Percentiles rank a stretch among this genome's conserved stretches.
Conservation (phyloP, 1,284 basidiomycete species). For the Cryptococcus sp. region DNA sequence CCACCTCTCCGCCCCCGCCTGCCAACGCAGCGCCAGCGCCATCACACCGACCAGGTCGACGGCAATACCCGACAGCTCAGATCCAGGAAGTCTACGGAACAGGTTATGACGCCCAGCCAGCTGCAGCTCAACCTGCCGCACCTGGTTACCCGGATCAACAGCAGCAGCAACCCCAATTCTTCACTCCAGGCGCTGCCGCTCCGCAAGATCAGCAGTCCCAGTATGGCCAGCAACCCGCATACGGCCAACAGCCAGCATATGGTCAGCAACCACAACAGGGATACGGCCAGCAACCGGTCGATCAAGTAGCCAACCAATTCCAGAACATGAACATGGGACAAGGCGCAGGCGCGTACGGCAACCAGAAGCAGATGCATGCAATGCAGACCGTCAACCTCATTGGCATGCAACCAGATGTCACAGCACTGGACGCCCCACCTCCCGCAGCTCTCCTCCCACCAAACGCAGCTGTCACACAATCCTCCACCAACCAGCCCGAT, state of each 20-base stretch:
- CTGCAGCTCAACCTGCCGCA: slow-evolving; percentile 54
- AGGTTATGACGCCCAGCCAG: slow-evolving; percentile 35
- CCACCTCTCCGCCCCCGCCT: slow-evolving; percentile 27
- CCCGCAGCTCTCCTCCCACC: slow-evolving; percentile 88
- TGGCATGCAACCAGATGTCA: slow-evolving; percentile 84
- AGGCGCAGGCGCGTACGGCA: slow-evolving; percentile 58
- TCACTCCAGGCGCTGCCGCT: slow-evolving; percentile 73
- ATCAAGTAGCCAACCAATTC: slow-evolving; percentile 80
- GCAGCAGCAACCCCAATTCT: slow-evolving; percentile 59
- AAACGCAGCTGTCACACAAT: slow-evolving; percentile 74
- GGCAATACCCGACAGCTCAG: slow-evolving; percentile 87
- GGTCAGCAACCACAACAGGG: slow-evolving; percentile 19
- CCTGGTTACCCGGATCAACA: slow-evolving; percentile 51
- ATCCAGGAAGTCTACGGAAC: slow-evolving; percentile 73
- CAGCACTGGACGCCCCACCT: slow-evolving; percentile 75
- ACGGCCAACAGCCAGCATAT: not conserved
- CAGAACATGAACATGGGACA: slow-evolving; percentile 74
- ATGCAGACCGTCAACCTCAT: slow-evolving; percentile 84
- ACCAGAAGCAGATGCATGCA: slow-evolving; percentile 54
- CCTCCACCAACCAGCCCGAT: slow-evolving; percentile 81
- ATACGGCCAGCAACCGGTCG: slow-evolving; percentile 50
- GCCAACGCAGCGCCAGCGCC: slow-evolving; percentile 49
- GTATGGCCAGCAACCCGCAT: slow-evolving; percentile 49
- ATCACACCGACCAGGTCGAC: slow-evolving; percentile 62
- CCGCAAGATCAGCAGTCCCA: slow-evolving; percentile 57